Percentiles rank a stretch among this genome's conserved stretches.
phyloP scores from a whole-genome alignment of 23 red algal species.

The Agarophyton chilense region DNA sequence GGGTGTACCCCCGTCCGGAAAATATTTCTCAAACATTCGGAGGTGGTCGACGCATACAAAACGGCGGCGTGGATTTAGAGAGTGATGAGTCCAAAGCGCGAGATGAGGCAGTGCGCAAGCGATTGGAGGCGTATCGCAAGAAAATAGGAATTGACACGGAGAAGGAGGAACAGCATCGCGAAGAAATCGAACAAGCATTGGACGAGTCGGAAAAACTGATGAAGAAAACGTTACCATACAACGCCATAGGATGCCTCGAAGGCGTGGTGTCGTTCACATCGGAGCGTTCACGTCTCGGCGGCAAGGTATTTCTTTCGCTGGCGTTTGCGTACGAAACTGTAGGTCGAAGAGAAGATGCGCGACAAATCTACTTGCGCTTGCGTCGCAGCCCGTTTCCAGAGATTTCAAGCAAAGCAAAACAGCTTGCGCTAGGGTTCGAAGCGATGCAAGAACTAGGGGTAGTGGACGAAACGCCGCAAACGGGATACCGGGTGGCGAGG shows the following conservation, averaged over 20 bases:
- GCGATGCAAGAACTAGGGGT: slow-evolving; percentile 67
- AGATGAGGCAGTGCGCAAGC: slow-evolving; percentile 26
- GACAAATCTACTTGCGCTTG: slow-evolving; percentile 45
- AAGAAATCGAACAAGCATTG: slow-evolving; percentile 63
- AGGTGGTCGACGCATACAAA: slow-evolving; percentile 67
- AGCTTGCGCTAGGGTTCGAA: slow-evolving; percentile 68
- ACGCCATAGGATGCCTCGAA: slow-evolving; percentile 53
- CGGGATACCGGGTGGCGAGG: slow-evolving; percentile 43
- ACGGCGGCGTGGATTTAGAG: slow-evolving; percentile 61
- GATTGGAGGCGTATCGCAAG: slow-evolving; percentile 60
- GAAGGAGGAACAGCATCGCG: slow-evolving; percentile 67
- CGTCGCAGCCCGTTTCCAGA: slow-evolving; percentile 41
- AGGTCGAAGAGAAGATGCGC: slow-evolving; percentile 67
- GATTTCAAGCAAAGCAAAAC: slow-evolving; percentile 64
- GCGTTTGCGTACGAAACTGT: slow-evolving; percentile 69
- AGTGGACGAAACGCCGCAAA: slow-evolving; percentile 29
- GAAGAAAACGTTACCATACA: not conserved
- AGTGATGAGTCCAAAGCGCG: slow-evolving; percentile 29
- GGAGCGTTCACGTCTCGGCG: slow-evolving; percentile 54
- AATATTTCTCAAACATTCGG: slow-evolving; percentile 86
- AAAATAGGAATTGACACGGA: slow-evolving; percentile 51
- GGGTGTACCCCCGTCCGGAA: slow-evolving; percentile 86
- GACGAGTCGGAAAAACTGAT: slow-evolving; percentile 12
- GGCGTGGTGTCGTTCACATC: slow-evolving; percentile 41
- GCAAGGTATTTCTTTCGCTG: slow-evolving; percentile 59